Evolutionary conservation across 1,284 basidiomycete genomes (phyloP).

Genomic region (Tausonia pullulans): DNA sequence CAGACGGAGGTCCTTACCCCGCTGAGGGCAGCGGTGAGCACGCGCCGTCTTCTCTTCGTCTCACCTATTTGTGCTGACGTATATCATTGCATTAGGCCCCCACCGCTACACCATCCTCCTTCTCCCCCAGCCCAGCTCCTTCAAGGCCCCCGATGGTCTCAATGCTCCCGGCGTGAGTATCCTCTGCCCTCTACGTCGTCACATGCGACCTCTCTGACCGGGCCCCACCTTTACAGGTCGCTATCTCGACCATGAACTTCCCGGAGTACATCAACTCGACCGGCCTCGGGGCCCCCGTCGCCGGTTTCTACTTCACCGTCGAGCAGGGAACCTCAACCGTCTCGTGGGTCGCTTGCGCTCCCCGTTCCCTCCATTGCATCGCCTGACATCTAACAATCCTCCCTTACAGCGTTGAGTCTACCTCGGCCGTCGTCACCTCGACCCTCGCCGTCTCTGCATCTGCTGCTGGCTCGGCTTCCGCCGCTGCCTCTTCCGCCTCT

Average conservation of each 20-base stretch:
- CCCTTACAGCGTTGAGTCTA: constrained; percentile 34
- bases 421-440: constrained; percentile 49
- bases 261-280: constrained; percentile 19
- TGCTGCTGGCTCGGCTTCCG: background rate
- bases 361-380: background rate
- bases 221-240: background rate
- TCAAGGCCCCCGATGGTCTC: constrained; percentile 46
- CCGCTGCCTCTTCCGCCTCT: background rate
- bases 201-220: background rate
- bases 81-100: constrained; percentile 34
- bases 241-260: constrained; percentile 14
- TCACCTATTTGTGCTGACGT: background rate
- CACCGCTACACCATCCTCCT: constrained; percentile 56
- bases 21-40: background rate
- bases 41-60: background rate
- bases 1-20: constrained; percentile 15
- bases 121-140: constrained; percentile 47
- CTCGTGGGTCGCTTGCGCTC: background rate
- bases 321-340: constrained; percentile 46
- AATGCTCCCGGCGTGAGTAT: constrained; percentile 31
- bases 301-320: constrained; percentile 51
- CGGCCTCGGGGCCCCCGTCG: constrained; percentile 46
- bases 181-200: background rate
- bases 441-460: constrained; percentile 30
- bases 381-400: background rate